Base-by-base conservation (phyloP, 2,329 filamentous ascomycete species). In the Cytospora piceicola region DNA sequence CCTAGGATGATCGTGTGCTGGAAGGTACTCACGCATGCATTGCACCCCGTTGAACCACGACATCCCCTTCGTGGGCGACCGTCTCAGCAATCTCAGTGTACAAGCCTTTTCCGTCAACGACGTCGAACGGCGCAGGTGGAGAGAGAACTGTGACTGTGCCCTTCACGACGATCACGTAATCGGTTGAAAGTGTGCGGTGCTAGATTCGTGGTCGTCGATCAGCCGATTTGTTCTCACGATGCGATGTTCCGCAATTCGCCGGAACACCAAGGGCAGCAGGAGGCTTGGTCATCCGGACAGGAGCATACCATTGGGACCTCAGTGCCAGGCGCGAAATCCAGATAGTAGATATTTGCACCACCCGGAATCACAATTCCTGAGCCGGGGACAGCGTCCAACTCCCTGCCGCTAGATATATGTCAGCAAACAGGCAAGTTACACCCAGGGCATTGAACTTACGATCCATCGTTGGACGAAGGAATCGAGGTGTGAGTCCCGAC, bases 121-220 rank as follows among this genome's bases (percentile, higher is more conserved):
- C 53, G 29, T 69, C 53, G 58, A 73, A 76, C 5, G 71, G 53
- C 20, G 27, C 54, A 7, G 68, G 64, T 14, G 75, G 75, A 4
- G 73, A 73, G 24, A 74, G 54, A 30, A 76, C 70, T 55, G 70
- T 75, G 27, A 75, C 56, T 27, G 70, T 71, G 54, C 72, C 74
- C 6, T 68, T 66, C 24, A 76, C 57, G 15, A 76, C 70, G 42
- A 76, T 60, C 17, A 74, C 65, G 67, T 76, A 75, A 66, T 76
- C 74, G 29, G 71, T 72, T 12, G 74, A 76, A 6, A 72, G 71
- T 8, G 75, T 76, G 34, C 75, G 75, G 58, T 74, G 75, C 73
- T 75, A 22, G 11, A 20, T 15, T 17, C 22, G 22, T 15, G 9
- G n/a, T 22, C 60, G n/a, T 30, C 32, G 20, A 15, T 63, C 32